Percentiles rank a stretch among this genome's conserved stretches.
Evolutionary conservation across 2,329 filamentous ascomycete species (phyloP).

Genomic region (Gliomastix tumulicola): DNA sequence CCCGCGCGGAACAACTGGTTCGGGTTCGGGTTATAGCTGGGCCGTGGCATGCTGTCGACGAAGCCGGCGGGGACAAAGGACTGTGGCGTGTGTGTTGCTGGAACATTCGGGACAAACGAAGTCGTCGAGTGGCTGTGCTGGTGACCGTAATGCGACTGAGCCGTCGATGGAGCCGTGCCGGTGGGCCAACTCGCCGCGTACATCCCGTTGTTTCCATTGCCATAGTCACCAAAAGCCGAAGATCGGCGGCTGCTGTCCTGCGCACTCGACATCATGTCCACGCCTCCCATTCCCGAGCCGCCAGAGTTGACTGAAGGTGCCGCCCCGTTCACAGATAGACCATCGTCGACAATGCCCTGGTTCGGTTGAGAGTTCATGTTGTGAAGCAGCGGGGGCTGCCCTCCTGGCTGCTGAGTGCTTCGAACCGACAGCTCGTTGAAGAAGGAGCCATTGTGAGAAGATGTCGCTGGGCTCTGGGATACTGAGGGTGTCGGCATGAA

Average conservation of each 20-base stretch:
- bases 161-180: conserved; percentile 29
- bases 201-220: conserved; percentile 25
- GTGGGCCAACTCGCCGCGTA: conserved; percentile 39
- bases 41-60: conserved; percentile 24
- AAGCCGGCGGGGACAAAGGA: conserved; percentile 11
- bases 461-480: conserved; percentile 25
- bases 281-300: too few relatives aligned
- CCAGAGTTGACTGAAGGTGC: conserved; percentile 20
- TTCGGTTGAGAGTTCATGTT: conserved; percentile 29
- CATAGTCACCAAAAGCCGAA: conserved; percentile 40
- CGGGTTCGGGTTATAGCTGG: conserved; percentile 21
- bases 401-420: conserved; percentile 21
- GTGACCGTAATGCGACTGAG: conserved; percentile 38
- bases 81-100: conserved; percentile 16
- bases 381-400: background rate
- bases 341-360: conserved; percentile 31
- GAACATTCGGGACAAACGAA: conserved; percentile 21
- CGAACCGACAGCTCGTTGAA: conserved; percentile 37
- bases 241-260: conserved; percentile 38
- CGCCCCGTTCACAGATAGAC: conserved; percentile 24
- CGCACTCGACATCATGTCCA: conserved; percentile 38
- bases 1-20: conserved; percentile 22
- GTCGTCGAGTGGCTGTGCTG: conserved; percentile 24
- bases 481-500: conserved; percentile 25
- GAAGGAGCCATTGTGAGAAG: conserved; percentile 24